These are phyloP conservation scores for Thielaviopsis populi DNA, from an alignment of 2,329 filamentous ascomycete genomes.

Conservation along the genomic window DNA sequence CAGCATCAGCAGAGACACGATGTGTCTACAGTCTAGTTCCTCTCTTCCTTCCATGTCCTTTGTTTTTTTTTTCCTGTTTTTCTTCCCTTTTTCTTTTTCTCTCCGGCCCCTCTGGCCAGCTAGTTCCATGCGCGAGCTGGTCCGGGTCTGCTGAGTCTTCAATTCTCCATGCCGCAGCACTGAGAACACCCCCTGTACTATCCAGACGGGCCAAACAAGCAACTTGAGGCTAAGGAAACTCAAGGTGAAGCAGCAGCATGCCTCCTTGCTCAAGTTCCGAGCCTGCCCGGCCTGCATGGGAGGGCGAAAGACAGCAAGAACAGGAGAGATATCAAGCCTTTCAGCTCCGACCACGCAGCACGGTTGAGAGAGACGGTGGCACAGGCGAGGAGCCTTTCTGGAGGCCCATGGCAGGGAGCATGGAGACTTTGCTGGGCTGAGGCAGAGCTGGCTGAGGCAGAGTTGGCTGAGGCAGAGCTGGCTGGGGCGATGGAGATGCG, in stretches of 20 bases:
- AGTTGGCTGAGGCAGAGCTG: neutral
- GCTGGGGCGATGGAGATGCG: neutral
- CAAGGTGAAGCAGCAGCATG: slow-evolving; percentile 1
- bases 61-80: neutral
- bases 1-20: neutral
- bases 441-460: no score
- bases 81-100: neutral
- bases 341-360: neutral
- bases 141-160: neutral
- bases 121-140: neutral
- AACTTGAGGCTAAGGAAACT: slow-evolving; percentile 4
- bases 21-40: neutral
- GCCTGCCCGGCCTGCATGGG: neutral
- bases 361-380: neutral
- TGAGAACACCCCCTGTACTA: neutral
- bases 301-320: neutral
- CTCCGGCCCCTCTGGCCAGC: neutral
- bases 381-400: neutral
- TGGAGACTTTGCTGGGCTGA: no score
- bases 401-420: no score
- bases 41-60: neutral
- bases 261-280: neutral
- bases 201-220: neutral
- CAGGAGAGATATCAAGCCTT: slow-evolving; percentile 1
- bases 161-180: neutral